A percentile compares a stretch with the other conserved stretches of the same genome.
Evolutionary conservation across 352 stramenopile genomes (phyloP).

Genomic region (Globisporangium sylvaticum): DNA sequence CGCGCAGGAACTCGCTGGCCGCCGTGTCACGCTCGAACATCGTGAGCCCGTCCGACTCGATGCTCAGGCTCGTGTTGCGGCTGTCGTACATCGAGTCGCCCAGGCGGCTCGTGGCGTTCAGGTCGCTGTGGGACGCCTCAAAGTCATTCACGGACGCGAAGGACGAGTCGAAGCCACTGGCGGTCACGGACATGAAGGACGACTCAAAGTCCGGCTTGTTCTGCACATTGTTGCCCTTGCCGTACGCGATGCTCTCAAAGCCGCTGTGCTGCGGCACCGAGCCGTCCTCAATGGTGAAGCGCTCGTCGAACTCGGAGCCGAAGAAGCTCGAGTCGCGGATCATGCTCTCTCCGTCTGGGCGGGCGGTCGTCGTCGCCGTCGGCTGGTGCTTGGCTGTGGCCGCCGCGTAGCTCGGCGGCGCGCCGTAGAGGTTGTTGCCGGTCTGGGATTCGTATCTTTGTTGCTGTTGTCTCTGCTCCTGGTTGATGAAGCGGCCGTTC

Average conservation of each 20-base stretch:
- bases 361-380: neutral
- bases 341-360: neutral
- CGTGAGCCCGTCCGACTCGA: constrained; percentile 23
- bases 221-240: neutral
- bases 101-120: neutral
- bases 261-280: neutral
- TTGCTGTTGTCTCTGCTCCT: constrained; percentile 3
- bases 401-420: constrained; percentile 3
- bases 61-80: constrained; percentile 22
- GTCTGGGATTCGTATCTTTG: neutral
- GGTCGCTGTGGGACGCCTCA: neutral
- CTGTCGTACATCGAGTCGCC: constrained; percentile 2
- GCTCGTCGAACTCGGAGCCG: constrained; percentile 12
- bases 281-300: constrained; percentile 11
- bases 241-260: constrained; percentile 10
- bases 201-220: constrained; percentile 7
- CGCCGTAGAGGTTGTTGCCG: neutral
- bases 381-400: neutral
- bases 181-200: constrained; percentile 3
- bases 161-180: constrained; percentile 2
- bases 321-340: constrained; percentile 17
- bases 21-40: constrained; percentile 29
- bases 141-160: constrained; percentile 8
- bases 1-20: constrained; percentile 32
- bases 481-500: neutral